Percentiles rank a stretch among this genome's conserved stretches.
Evolutionary conservation across 768 basidiomycete species (phyloP).

Genomic region (Mycena filopes): DNA sequence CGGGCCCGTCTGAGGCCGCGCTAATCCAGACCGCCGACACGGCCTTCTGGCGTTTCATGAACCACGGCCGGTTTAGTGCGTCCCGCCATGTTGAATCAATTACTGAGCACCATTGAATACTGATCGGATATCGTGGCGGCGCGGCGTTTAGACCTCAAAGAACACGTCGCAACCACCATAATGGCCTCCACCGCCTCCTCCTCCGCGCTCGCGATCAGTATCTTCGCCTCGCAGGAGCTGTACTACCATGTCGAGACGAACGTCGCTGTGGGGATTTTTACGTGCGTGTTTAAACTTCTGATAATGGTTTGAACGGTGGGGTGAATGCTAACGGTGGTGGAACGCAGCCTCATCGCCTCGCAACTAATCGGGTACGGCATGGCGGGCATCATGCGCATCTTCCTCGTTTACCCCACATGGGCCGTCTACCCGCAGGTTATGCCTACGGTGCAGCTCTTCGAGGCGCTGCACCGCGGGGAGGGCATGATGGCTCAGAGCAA

Average conservation of each 20-base stretch:
- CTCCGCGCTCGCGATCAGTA: constrained; percentile 61
- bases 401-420: constrained; percentile 61
- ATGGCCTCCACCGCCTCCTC: constrained; percentile 65
- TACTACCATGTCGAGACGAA: constrained; percentile 58
- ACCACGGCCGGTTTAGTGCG: constrained; percentile 64
- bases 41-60: constrained; percentile 57
- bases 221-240: constrained; percentile 64
- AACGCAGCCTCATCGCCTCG: constrained; percentile 45
- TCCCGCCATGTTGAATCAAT: no score
- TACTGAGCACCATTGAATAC: no score
- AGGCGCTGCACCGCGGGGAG: constrained; percentile 55
- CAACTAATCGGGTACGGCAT: constrained; percentile 54
- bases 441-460: constrained; percentile 55
- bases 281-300: constrained; percentile 25
- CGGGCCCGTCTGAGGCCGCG: constrained; percentile 36
- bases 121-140: no score
- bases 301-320: no score
- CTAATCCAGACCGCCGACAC: constrained; percentile 40
- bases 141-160: constrained; percentile 51
- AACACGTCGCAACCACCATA: constrained; percentile 66
- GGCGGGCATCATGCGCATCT: constrained; percentile 36
- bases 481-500: constrained; percentile 49
- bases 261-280: constrained; percentile 53
- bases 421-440: constrained; percentile 54
- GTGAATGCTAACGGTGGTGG: no score